Evolutionary conservation across 2,329 filamentous ascomycete genomes (phyloP).

Genomic region (Penicillium sp.): DNA sequence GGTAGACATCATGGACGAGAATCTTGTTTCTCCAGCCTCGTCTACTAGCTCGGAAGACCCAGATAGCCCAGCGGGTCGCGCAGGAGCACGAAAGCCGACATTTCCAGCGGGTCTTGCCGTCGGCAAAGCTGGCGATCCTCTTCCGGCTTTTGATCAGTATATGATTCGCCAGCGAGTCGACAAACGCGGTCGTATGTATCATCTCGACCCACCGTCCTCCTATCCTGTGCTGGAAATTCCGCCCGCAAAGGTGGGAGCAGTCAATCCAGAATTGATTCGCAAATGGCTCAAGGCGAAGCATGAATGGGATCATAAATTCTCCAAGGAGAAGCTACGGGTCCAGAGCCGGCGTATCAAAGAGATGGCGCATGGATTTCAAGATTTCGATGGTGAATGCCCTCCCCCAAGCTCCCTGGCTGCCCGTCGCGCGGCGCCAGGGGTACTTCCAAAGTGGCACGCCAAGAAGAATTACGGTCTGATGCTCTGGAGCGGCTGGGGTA

Average conservation of each 20-base stretch:
- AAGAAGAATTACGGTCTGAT: slow-evolving; percentile 72
- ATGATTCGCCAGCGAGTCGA: slow-evolving; percentile 93
- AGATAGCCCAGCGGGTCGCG: slow-evolving; percentile 6
- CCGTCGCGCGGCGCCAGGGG: slow-evolving; percentile 51
- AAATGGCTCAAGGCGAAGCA: slow-evolving; percentile 80
- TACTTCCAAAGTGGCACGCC: slow-evolving; percentile 29
- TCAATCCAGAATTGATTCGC: slow-evolving; percentile 76
- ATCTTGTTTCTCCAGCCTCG: slow-evolving; percentile 74
- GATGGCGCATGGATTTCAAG: slow-evolving; percentile 69
- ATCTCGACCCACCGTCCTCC: slow-evolving; percentile 65
- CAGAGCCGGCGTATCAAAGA: slow-evolving; percentile 75
- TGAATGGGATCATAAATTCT: slow-evolving; percentile 73
- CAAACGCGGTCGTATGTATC: slow-evolving; percentile 71
- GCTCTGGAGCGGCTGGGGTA: slow-evolving; percentile 86
- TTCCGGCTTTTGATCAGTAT: slow-evolving; percentile 76
- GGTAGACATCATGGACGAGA: slow-evolving; percentile 81
- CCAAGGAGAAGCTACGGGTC: slow-evolving; percentile 67
- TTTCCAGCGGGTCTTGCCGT: slow-evolving; percentile 50
- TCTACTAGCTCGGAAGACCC: slow-evolving; percentile 45
- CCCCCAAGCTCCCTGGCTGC: slow-evolving; percentile 83
- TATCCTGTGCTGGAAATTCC: slow-evolving; percentile 68
- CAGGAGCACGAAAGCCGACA: slow-evolving; percentile 11
- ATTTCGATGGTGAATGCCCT: slow-evolving; percentile 73
- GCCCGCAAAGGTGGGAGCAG: slow-evolving; percentile 68
- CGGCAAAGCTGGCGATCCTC: slow-evolving; percentile 81